Evolutionary conservation across 192 early-diverging fungal species (phyloP).

Genomic region (Coemansia sp.): DNA sequence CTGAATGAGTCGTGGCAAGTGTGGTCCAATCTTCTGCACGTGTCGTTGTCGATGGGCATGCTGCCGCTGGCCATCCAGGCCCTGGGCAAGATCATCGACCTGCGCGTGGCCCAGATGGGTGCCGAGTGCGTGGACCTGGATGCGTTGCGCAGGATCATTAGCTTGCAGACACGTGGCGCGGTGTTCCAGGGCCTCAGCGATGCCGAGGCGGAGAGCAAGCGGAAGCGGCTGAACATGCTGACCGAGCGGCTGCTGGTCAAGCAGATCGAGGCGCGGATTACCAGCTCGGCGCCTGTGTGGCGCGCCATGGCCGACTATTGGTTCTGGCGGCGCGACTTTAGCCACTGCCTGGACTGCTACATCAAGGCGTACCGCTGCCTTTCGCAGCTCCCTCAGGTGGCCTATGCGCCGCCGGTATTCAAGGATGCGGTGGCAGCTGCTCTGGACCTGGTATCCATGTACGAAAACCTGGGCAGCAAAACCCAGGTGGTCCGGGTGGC

Average conservation of each 20-base stretch:
- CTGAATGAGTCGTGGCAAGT: constrained; percentile 85
- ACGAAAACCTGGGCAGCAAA: constrained; percentile 68
- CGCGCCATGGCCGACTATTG: constrained; percentile 73
- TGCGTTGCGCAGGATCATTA: constrained; percentile 71
- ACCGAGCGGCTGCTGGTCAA: constrained; percentile 65
- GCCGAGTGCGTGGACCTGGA: constrained; percentile 77
- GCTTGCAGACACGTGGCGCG: constrained; percentile 57
- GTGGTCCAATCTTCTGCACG: constrained; percentile 90
- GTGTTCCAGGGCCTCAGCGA: constrained; percentile 18
- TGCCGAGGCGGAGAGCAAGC: constrained; percentile 54
- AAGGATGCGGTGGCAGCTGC: constrained; percentile 66
- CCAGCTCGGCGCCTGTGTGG: constrained; percentile 74
- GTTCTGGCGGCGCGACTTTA: constrained; percentile 59
- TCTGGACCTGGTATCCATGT: constrained; percentile 74
- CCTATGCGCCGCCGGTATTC: constrained; percentile 70
- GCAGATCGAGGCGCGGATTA: constrained; percentile 73
- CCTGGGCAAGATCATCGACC: constrained; percentile 78
- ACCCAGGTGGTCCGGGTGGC: constrained; percentile 43
- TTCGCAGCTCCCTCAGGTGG: constrained; percentile 72
- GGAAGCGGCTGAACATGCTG: constrained; percentile 18
- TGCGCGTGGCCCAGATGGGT: constrained; percentile 47
- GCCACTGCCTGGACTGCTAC: constrained; percentile 73
- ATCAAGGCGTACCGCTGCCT: constrained; percentile 82
- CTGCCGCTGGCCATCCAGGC: constrained; percentile 82
- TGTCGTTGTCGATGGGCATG: constrained; percentile 72